These are phyloP conservation scores for Plasmodium gaboni DNA, from an alignment of 169 alveolate species.

Conservation along the genomic window DNA sequence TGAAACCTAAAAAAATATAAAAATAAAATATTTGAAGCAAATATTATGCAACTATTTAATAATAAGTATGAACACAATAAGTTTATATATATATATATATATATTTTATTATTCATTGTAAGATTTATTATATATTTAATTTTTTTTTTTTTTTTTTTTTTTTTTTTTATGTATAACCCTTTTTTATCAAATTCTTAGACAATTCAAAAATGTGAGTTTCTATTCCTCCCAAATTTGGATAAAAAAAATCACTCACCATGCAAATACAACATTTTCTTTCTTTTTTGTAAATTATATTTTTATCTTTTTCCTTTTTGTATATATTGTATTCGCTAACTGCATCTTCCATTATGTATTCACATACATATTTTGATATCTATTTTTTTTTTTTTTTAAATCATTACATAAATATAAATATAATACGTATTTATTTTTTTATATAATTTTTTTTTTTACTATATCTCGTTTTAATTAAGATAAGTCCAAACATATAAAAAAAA, in stretches of 20 bases:
- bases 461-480: no score
- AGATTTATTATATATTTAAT: not conserved
- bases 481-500: no score
- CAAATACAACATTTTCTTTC: conserved; percentile 74
- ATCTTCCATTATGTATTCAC: not conserved
- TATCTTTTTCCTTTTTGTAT: not conserved
- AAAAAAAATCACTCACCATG: conserved; percentile 92
- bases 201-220: conserved; percentile 98
- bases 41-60: not conserved
- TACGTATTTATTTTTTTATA: no score
- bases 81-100: conserved; percentile 2
- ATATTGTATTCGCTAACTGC: not conserved
- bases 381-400: no score
- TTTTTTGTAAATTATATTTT: conserved; percentile 17
- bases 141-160: not conserved
- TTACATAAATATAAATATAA: no score
- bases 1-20: conserved; percentile 89
- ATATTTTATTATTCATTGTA: not conserved
- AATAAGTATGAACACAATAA: no score
- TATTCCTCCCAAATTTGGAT: conserved; percentile 98
- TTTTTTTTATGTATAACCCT: conserved; percentile 78
- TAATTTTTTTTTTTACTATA: no score
- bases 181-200: conserved; percentile 93
- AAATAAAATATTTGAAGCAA: not conserved
- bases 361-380: no score